Percentiles rank a stretch among this genome's conserved stretches.
These are phyloP conservation scores for Saturnispora quitensis DNA, from an alignment of 805 yeast genomes.

Conservation along the genomic window DNA sequence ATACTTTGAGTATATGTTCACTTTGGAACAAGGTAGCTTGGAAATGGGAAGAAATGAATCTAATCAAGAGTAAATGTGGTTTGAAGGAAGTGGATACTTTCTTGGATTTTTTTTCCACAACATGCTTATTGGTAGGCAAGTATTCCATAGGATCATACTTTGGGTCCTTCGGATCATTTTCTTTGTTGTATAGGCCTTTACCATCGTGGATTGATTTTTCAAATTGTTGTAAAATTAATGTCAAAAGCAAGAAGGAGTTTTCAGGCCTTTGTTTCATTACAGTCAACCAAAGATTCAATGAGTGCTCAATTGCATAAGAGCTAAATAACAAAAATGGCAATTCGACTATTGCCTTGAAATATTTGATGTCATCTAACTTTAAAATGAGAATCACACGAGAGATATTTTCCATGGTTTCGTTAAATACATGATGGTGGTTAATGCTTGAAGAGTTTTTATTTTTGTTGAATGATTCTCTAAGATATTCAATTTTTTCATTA, in stretches of 20 bases:
- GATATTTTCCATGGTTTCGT: slow-evolving; percentile 34
- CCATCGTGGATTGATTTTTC: slow-evolving; percentile 49
- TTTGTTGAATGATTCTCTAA: slow-evolving; percentile 6
- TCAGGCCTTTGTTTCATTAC: slow-evolving; percentile 59
- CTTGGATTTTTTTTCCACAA: slow-evolving; percentile 43
- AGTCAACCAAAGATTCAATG: slow-evolving; percentile 74
- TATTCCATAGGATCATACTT: slow-evolving; percentile 78
- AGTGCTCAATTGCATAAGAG: slow-evolving; percentile 48
- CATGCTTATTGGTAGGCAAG: slow-evolving; percentile 66
- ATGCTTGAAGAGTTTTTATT: not conserved
- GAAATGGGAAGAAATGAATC: slow-evolving; percentile 64
- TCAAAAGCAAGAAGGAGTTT: slow-evolving; percentile 48
- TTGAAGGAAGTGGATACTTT: slow-evolving; percentile 39
- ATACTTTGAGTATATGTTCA: slow-evolving; percentile 57
- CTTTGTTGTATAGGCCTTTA: slow-evolving; percentile 56
- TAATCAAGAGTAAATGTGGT: slow-evolving; percentile 63
- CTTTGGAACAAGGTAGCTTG: slow-evolving; percentile 71
- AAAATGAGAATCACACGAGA: slow-evolving; percentile 34
- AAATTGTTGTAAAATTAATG: slow-evolving; percentile 65
- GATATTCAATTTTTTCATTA: slow-evolving; percentile 6
- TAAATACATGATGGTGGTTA: slow-evolving; percentile 25
- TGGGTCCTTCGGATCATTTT: slow-evolving; percentile 46
- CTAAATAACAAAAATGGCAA: slow-evolving; percentile 67
- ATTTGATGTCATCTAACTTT: slow-evolving; percentile 34
- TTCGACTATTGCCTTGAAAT: slow-evolving; percentile 43